A percentile compares a stretch with the other conserved stretches of the same genome.
Evolutionary conservation across 345 rosid genomes (phyloP).

Genomic region (Populus tremula): DNA sequence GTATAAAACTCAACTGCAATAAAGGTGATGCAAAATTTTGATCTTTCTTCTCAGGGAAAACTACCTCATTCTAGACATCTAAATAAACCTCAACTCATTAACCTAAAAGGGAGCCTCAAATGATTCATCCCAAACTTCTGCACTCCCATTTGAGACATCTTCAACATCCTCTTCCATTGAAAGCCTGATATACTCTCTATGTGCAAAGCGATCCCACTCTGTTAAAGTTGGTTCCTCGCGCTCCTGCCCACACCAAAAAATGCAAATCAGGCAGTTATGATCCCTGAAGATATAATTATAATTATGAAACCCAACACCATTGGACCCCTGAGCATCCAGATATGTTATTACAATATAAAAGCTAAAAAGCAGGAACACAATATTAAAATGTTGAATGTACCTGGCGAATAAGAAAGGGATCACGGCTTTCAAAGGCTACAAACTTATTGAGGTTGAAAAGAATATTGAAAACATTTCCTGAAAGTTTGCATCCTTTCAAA

Average conservation of each 20-base stretch:
- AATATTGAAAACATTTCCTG: slow-evolving; percentile 31
- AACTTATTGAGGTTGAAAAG: slow-evolving; percentile 35
- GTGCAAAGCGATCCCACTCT: slow-evolving; percentile 97
- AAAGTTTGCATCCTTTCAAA: slow-evolving; percentile 28
- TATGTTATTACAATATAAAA: background rate
- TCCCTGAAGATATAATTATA: background rate
- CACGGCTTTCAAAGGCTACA: slow-evolving; percentile 33
- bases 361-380: background rate
- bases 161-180: slow-evolving; percentile 39
- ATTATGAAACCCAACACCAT: background rate
- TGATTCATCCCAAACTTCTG: slow-evolving; percentile 34
- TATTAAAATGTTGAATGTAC: slow-evolving; percentile 5
- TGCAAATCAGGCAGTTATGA: background rate
- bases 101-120: slow-evolving; percentile 33
- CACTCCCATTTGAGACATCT: slow-evolving; percentile 31
- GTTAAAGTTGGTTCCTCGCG: slow-evolving; percentile 89
- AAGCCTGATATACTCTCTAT: slow-evolving; percentile 45
- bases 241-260: slow-evolving; percentile 47
- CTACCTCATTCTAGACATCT: background rate
- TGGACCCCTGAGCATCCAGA: background rate
- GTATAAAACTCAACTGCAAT: background rate
- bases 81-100: slow-evolving; percentile 7
- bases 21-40: background rate
- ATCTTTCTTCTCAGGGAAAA: background rate
- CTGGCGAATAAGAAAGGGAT: slow-evolving; percentile 34